Conservation (phyloP, 495 filamentous ascomycete genomes). For the Chaetomium cochliodes region DNA sequence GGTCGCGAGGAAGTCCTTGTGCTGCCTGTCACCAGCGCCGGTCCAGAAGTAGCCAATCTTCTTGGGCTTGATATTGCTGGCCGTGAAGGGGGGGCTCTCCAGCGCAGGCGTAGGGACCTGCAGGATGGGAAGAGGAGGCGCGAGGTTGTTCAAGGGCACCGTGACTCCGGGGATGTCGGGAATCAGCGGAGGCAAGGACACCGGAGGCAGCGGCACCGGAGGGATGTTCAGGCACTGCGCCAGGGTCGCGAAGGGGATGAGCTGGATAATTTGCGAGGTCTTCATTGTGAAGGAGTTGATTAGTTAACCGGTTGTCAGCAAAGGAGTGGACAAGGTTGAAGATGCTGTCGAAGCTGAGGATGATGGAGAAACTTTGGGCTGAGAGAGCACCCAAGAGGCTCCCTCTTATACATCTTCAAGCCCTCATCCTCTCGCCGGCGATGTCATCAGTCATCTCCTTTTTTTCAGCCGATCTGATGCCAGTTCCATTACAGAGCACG, state of each 20-base stretch:
- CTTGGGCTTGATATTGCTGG: slow-evolving; percentile 59
- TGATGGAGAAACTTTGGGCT: slow-evolving; percentile 4
- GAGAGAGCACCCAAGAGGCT: background rate
- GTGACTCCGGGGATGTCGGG: slow-evolving; percentile 56
- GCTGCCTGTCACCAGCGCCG: slow-evolving; percentile 57
- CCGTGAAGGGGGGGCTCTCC: slow-evolving; percentile 52
- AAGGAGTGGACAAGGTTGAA: background rate
- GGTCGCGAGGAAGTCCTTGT: slow-evolving; percentile 61
- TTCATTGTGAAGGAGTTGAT: background rate
- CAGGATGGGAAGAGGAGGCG: slow-evolving; percentile 57
- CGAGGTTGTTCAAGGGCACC: slow-evolving; percentile 49
- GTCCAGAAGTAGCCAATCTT: slow-evolving; percentile 68
- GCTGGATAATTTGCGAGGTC: background rate
- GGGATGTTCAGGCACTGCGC: background rate
- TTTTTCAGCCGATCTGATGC: background rate
- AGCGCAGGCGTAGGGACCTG: slow-evolving; percentile 59
- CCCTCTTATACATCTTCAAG: background rate
- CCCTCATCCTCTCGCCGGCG: background rate
- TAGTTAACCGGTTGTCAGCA: background rate
- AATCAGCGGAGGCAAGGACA: slow-evolving; percentile 46
- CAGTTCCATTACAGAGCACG: slow-evolving; percentile 9
- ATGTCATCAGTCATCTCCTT: background rate
- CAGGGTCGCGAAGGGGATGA: background rate
- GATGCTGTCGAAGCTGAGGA: background rate
- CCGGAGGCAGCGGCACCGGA: no score